Conservation (phyloP, 2,329 filamentous ascomycete species). For the Aspergillus fumigatiaffinis region DNA sequence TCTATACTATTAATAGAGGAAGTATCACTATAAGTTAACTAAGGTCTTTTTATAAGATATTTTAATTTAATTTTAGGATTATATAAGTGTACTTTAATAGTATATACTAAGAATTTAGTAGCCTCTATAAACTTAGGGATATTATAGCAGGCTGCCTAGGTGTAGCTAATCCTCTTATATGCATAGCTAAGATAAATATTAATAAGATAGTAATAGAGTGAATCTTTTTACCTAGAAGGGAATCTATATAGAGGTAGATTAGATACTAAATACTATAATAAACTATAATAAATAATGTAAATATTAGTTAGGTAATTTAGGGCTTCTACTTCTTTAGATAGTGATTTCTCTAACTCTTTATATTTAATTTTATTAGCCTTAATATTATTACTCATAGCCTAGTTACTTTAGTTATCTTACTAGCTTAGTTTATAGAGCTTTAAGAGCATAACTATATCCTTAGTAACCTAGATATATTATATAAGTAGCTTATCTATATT, state of each 20-base stretch:
- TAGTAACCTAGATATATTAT: slow-evolving; percentile 23
- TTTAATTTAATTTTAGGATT: slow-evolving; percentile 15
- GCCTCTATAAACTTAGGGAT: slow-evolving; percentile 17
- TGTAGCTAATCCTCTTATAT: slow-evolving; percentile 18
- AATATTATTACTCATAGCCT: slow-evolving; percentile 12
- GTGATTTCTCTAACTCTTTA: slow-evolving; percentile 15
- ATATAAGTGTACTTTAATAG: slow-evolving; percentile 11
- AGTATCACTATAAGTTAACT: slow-evolving; percentile 6
- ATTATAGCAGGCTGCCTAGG: slow-evolving; percentile 13
- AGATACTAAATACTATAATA: slow-evolving; percentile 18
- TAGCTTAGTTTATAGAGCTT: slow-evolving; percentile 21
- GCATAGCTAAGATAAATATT: slow-evolving; percentile 17
- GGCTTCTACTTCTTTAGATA: slow-evolving; percentile 10
- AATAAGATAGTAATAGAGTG: slow-evolving; percentile 22
- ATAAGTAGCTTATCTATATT: slow-evolving; percentile 23
- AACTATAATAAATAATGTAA: slow-evolving; percentile 24
- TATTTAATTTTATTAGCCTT: neutral
- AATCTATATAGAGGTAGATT: slow-evolving; percentile 24
- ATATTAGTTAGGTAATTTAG: slow-evolving; percentile 19
- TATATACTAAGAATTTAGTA: slow-evolving; percentile 19
- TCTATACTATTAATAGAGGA: slow-evolving; percentile 7
- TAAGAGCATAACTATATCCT: slow-evolving; percentile 24
- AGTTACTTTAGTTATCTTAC: slow-evolving; percentile 22
- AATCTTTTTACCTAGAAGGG: slow-evolving; percentile 18
- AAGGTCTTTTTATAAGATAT: slow-evolving; percentile 6